Evolutionary conservation across 2,329 filamentous ascomycete species (phyloP), one percentile per base, ranked within the genome.

Genomic region (Mollisiaceae sp.): DNA sequence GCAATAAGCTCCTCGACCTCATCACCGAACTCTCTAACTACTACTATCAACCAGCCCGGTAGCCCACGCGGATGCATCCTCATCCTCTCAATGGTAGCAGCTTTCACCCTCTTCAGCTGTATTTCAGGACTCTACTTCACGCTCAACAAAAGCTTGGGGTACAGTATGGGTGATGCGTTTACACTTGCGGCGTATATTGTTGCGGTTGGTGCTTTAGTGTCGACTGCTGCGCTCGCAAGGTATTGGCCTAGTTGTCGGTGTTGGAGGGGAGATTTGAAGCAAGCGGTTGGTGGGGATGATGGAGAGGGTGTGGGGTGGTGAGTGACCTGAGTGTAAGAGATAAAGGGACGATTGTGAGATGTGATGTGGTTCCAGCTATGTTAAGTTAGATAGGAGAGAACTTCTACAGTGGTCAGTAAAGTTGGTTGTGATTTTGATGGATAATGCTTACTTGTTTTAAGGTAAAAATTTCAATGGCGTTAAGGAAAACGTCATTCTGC

Each of bases 81-180:
- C 9, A 59, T 59, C 8, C 9, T 47, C 39, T 9, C 38, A 15
- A 11, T 59, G 24, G 22, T 47, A 9, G 20, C 39, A 20, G 4
- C 15, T 15, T 59, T 47, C 57, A 35, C 27, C 22, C 15, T 32
- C 18, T 32, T 59, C n/a, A 59, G 57, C 22, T 45, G 39, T 32
- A 45, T 59, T 22, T 35, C 43, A 4, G 57, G 57, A 4, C 22
- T 59, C 3, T 59, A 59, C 24, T 59, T 59, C 57, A 59, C 57
- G 2, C n/a, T 59, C 8, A 45, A 59, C 15, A 27, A 36, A 14
- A 58, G 20, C 24, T 15, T 35, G 11, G 57, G 57, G n/a, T 59
- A 59, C 11, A 45, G 39, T 9, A 59, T 59, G 57, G 57, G 57
- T n/a, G 57, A 59, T 22, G 57, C 57, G 2, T 59, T 59, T n/a